Evolutionary conservation across 2,329 filamentous ascomycete genomes (phyloP).

Genomic region (Orbilia ellipsospora): DNA sequence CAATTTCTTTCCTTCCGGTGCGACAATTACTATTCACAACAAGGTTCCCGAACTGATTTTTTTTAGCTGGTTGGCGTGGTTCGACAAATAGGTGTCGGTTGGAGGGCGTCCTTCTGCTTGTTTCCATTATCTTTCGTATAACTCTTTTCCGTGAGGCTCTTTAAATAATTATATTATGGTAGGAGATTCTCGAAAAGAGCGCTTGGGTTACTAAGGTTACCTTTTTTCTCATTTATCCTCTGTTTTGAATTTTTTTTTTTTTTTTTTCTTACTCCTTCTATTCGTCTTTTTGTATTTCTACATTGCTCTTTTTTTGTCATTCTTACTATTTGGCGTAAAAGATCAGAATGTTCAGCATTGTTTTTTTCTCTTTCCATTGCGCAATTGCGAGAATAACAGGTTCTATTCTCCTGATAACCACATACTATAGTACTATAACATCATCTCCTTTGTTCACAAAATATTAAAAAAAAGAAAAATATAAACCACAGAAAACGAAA

Average conservation of each 20-base stretch:
- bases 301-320: conserved; percentile 20
- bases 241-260: conserved; percentile 12
- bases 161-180: neutral
- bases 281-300: conserved; percentile 54
- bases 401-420: conserved; percentile 9
- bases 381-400: neutral
- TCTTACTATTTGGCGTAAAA: conserved; percentile 27
- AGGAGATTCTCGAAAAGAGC: neutral
- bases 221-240: conserved; percentile 6
- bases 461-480: neutral
- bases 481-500: neutral
- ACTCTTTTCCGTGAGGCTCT: neutral
- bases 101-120: conserved; percentile 16
- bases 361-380: neutral
- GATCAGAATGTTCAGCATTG: conserved; percentile 31
- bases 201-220: conserved; percentile 8
- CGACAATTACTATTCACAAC: conserved; percentile 37
- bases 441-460: conserved; percentile 26
- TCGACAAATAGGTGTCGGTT: conserved; percentile 30
- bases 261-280: conserved; percentile 20
- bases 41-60: conserved; percentile 50
- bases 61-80: conserved; percentile 50
- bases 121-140: conserved; percentile 1
- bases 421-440: conserved; percentile 5
- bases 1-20: conserved; percentile 27